These are phyloP conservation scores for Retiboletus flavoniger DNA, from an alignment of 1,284 basidiomycete genomes.

Conservation along the genomic window DNA sequence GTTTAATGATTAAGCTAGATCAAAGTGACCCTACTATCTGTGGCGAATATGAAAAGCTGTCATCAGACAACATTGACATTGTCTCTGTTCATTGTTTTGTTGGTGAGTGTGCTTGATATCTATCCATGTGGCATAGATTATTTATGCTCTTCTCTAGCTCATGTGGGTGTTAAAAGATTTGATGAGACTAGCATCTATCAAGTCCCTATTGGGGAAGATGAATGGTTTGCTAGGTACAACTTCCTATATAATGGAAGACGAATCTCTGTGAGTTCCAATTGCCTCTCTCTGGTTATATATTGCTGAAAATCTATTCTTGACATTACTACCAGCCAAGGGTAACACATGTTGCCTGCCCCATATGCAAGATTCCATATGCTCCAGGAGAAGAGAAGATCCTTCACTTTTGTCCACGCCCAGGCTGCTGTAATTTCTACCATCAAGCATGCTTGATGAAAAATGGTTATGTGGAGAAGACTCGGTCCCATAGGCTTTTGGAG, in stretches of 20 bases:
- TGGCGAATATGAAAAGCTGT: conserved; percentile 43
- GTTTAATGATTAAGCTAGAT: neutral
- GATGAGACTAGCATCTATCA: conserved; percentile 38
- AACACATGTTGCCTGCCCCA: conserved; percentile 33
- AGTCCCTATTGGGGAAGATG: conserved; percentile 33
- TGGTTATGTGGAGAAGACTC: conserved; percentile 32
- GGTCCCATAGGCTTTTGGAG: conserved; percentile 5
- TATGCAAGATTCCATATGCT: conserved; percentile 43
- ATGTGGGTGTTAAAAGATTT: conserved; percentile 33
- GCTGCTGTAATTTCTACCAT: conserved; percentile 45
- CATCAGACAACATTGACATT: conserved; percentile 45
- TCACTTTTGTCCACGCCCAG: conserved; percentile 52
- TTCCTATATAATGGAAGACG: conserved; percentile 36
- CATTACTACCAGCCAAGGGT: conserved; percentile 36
- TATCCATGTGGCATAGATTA: neutral
- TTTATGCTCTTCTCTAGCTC: conserved; percentile 10
- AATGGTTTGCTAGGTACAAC: conserved; percentile 44
- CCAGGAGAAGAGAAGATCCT: conserved; percentile 39
- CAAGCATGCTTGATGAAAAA: conserved; percentile 38
- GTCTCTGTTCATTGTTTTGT: conserved; percentile 42
- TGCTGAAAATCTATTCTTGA: neutral
- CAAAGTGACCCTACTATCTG: conserved; percentile 38
- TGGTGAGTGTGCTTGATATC: conserved; percentile 29
- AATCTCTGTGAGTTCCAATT: conserved; percentile 32
- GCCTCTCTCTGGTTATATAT: neutral